phyloP scores from a whole-genome alignment of 495 filamentous ascomycete genomes.

The Podospora didyma region DNA sequence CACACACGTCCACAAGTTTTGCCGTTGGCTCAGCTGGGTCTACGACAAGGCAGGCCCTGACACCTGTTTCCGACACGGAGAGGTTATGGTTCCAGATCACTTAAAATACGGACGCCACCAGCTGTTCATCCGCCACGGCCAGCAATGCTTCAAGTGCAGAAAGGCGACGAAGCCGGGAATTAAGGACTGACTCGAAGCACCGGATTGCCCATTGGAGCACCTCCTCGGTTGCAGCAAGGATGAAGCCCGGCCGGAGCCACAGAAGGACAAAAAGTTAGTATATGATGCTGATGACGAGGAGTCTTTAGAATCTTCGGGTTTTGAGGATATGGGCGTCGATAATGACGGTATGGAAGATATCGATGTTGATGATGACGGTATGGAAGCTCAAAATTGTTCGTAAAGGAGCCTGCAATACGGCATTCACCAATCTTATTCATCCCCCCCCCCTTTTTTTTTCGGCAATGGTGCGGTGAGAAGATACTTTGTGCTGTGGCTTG shows the following conservation, averaged over 20 bases:
- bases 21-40: constrained; percentile 83
- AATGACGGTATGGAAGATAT: too few relatives aligned
- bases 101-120: constrained; percentile 88
- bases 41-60: constrained; percentile 59
- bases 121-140: constrained; percentile 83
- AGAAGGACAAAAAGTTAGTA: background rate
- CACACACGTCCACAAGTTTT: constrained; percentile 78
- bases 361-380: too few relatives aligned
- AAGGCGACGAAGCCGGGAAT: constrained; percentile 48
- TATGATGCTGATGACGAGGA: background rate
- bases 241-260: background rate
- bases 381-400: too few relatives aligned
- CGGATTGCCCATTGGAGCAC: constrained; percentile 46
- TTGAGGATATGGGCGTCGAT: too few relatives aligned
- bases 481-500: too few relatives aligned
- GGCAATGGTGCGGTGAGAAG: too few relatives aligned
- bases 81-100: constrained; percentile 75
- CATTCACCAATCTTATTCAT: too few relatives aligned
- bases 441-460: too few relatives aligned
- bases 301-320: too few relatives aligned
- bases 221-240: constrained; percentile 31
- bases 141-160: constrained; percentile 71
- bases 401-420: too few relatives aligned
- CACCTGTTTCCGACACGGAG: constrained; percentile 73
- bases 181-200: constrained; percentile 36